Base-by-base conservation (phyloP, 371 early-diverging fungal species). In the Polyrhizophydium stewartii region DNA sequence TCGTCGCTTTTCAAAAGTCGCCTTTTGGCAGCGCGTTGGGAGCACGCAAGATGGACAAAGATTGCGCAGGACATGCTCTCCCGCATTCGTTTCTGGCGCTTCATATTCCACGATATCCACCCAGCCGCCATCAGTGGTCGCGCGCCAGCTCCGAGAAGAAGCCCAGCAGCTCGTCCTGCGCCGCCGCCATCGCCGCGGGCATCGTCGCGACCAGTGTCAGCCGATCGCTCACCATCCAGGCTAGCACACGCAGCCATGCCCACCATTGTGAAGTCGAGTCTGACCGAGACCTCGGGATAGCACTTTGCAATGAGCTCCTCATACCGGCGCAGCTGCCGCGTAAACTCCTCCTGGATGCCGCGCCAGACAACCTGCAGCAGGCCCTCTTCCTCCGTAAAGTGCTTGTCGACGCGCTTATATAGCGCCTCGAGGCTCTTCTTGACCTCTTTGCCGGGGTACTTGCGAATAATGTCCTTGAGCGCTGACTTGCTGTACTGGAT, bases 321-420 rank as follows among this genome's bases (percentile, higher is more conserved):
- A 75, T 91, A 91, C 50, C 87, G 82, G 62, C 89, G 85, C 62
- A 92, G 85, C 69, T 89, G 88, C 30, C 83, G 84, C 53, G 91
- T 84, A 53, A 92, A 83, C 49, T 93, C 94, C 62, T 93, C 91
- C 59, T 92, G 90, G 43, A 95, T 91, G 13, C 88, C 89, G 51
- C 91, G 81, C 96, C 97, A 96, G 0, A 96, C 90, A 1, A 94
- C 90, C 64, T 89, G 91, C 5, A 92, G 64, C 28, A 97, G 69
- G 19, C 72, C 71, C 41, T 87, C 92, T 64, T 90, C 90, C 35
- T 91, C 92, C 1, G 89, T 78, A 67, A 91, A 94, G 70, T 95
- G 96, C 67, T 94, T 95, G 55, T 95, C 93, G 1, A 96, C 94
- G 43, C 92, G 85, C 61, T 90, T 92, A 67, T 93, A 92, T 17